These are phyloP conservation scores for Ceriops zippeliana DNA, from an alignment of 345 rosid genomes.

Conservation along the genomic window DNA sequence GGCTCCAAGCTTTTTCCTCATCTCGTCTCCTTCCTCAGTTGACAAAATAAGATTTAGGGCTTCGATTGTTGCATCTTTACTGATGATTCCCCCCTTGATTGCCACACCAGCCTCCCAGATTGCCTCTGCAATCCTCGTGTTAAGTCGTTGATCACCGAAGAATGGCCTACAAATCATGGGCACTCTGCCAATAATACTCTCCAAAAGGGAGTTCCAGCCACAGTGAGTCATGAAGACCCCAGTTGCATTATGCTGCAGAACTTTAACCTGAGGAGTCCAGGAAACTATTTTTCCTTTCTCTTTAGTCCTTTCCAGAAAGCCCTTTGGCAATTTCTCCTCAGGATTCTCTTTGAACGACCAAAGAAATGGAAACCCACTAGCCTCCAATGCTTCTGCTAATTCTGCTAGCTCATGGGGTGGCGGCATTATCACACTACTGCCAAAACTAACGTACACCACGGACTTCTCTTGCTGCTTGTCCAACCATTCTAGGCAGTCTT, in stretches of 20 bases:
- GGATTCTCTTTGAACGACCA: constrained; percentile 50
- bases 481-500: constrained; percentile 47
- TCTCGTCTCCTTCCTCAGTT: constrained; percentile 34
- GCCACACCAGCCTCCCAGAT: constrained; percentile 57
- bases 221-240: constrained; percentile 59
- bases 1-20: constrained; percentile 26
- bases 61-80: constrained; percentile 26
- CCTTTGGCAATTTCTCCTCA: constrained; percentile 31
- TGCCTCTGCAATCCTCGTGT: constrained; percentile 43
- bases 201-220: constrained; percentile 74
- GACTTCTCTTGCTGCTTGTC: constrained; percentile 41
- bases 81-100: constrained; percentile 42
- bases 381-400: constrained; percentile 55
- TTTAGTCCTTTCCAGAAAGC: constrained; percentile 37
- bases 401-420: constrained; percentile 32
- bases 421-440: constrained; percentile 45
- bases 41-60: constrained; percentile 29
- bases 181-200: constrained; percentile 59
- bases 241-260: constrained; percentile 41
- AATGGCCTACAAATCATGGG: constrained; percentile 72
- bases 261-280: constrained; percentile 55
- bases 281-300: constrained; percentile 45
- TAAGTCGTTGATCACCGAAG: constrained; percentile 57
- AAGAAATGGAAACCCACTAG: constrained; percentile 45
- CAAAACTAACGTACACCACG: constrained; percentile 60